Evolutionary conservation across 2,329 filamentous ascomycete genomes (phyloP).

Genomic region (Aspergillus fructus): DNA sequence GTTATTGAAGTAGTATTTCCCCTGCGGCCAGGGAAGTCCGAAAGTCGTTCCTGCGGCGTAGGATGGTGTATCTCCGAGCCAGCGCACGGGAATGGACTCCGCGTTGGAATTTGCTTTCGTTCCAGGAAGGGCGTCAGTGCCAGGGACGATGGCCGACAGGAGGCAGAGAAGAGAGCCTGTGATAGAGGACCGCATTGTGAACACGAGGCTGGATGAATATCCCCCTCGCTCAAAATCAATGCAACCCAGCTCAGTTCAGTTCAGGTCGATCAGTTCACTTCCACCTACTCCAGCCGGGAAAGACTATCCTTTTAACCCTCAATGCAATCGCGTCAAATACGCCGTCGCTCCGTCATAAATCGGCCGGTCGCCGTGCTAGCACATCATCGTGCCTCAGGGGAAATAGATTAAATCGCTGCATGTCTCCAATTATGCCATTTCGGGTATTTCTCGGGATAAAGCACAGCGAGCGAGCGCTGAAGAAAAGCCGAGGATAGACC

Average conservation of each 20-base stretch:
- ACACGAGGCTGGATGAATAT: too few relatives aligned
- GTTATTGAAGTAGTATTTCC: slow-evolving; percentile 38
- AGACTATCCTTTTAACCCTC: too few relatives aligned
- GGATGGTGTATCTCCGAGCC: slow-evolving; percentile 43
- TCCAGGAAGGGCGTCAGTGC: too few relatives aligned
- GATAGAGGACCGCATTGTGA: too few relatives aligned
- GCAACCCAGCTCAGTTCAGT: too few relatives aligned
- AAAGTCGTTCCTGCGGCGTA: slow-evolving; percentile 43
- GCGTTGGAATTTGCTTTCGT: background rate
- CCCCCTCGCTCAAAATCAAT: too few relatives aligned
- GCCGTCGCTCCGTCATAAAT: background rate
- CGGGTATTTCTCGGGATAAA: background rate
- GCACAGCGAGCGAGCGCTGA: background rate
- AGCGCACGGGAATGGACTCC: slow-evolving; percentile 20
- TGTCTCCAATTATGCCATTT: background rate
- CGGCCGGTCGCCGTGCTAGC: background rate
- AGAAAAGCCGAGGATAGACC: background rate
- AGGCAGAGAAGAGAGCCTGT: too few relatives aligned
- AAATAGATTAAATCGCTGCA: background rate
- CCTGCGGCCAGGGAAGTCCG: slow-evolving; percentile 45
- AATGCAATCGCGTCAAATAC: background rate
- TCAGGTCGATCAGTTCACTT: too few relatives aligned
- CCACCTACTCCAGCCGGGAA: too few relatives aligned
- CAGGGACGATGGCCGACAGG: too few relatives aligned
- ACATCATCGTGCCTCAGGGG: background rate